These are phyloP conservation scores for Nannizziopsis barbatae DNA, from an alignment of 2,329 filamentous ascomycete genomes.

Conservation along the genomic window DNA sequence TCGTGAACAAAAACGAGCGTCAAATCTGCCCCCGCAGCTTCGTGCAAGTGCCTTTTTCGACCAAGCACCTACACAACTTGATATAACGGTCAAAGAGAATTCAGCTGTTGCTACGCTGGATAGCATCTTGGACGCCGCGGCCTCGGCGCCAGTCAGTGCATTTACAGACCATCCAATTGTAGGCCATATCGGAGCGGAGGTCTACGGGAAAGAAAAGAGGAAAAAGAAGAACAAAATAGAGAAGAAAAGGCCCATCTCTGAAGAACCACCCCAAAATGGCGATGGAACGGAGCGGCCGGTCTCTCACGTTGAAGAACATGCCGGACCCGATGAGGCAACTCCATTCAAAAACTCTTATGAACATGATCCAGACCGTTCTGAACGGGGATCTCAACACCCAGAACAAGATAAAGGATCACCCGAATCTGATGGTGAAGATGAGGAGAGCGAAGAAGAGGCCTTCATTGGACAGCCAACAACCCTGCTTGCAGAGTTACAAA, in stretches of 20 bases:
- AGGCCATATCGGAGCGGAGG: constrained; percentile 61
- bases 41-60: constrained; percentile 91
- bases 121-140: constrained; percentile 81
- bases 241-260: constrained; percentile 11
- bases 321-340: constrained; percentile 14
- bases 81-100: constrained; percentile 53
- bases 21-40: constrained; percentile 65
- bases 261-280: constrained; percentile 17
- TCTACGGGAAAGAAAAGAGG: constrained; percentile 49
- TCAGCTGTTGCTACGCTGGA: constrained; percentile 85
- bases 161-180: constrained; percentile 84
- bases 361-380: constrained; percentile 5
- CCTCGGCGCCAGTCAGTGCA: constrained; percentile 73
- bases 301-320: constrained; percentile 18
- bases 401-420: constrained; percentile 15
- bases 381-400: background rate
- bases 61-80: constrained; percentile 45
- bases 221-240: constrained; percentile 25
- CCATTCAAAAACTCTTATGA: constrained; percentile 17
- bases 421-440: constrained; percentile 18
- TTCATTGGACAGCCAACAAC: constrained; percentile 73
- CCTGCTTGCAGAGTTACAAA: constrained; percentile 78
- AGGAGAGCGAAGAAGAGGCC: constrained; percentile 28
- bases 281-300: background rate
- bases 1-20: constrained; percentile 17